Base-by-base conservation (phyloP, 192 early-diverging fungal genomes). In the Podila epicladia region DNA sequence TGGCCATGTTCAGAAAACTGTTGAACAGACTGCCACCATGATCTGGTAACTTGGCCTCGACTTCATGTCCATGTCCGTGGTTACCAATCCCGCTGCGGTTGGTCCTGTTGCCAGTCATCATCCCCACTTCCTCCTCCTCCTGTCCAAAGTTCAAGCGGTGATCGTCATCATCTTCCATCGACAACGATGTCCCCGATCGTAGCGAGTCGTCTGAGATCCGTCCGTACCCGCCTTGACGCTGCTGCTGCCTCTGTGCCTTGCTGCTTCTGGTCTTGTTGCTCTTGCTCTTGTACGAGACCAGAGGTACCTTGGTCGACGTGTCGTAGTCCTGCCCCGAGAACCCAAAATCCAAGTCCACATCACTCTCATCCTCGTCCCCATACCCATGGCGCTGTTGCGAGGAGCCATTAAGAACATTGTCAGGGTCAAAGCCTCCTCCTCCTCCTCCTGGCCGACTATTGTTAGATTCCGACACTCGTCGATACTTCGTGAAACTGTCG, bases 1-100 rank as follows among this genome's bases (percentile, higher is more conserved):
- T 98, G 32, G 95, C 94, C 85, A 98, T 93, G 70, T 96, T 96
- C 73, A 96, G 77, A 65, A 86, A 90, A 29, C 89, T 90, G 35
- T 83, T 82, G 58, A 90, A 87, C 22, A 90, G 60, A 9, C 84
- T 83, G 5, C 89, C 89, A 19, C 89, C 87, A 29, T 89, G 85
- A n/a, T 76, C 77, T 5, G 89, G 89, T 24, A 85, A 61, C 62
- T 73, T 82, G 31, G 77, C 77, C 0, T 79, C 75, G 5, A 20
- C n/a, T 20, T 32, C 77, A 17, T 67, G 38, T 17, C 58, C 68
- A 32, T 67, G 63, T 11, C 20, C 58, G 0, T 49, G 49, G 58
- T 80, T 80, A 26, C 77, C 77, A 28, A 80, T 80, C 13, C 77
- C 77, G 11, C 70, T 80, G 29, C 77, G 77, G 62, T 80, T 80